These are phyloP conservation scores for Chamaecrista fasciculata DNA, from an alignment of 306 rosid species.

Conservation along the genomic window DNA sequence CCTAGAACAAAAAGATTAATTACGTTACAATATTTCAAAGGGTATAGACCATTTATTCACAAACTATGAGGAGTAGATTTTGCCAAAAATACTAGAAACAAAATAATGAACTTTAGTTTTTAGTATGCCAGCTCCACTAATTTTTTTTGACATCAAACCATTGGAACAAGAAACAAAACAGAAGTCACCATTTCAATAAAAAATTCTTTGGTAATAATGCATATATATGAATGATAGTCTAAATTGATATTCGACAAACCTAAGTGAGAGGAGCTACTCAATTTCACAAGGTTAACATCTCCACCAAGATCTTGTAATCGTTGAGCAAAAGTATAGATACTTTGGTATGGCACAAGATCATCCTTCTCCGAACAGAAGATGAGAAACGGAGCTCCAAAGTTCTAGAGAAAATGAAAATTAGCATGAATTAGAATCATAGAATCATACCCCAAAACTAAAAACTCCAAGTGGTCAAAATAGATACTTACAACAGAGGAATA, in stretches of 20 bases:
- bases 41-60: not conserved
- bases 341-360: slow-evolving; percentile 63
- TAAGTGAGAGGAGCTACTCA: slow-evolving; percentile 9
- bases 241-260: slow-evolving; percentile 12
- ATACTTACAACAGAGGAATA: slow-evolving; percentile 84
- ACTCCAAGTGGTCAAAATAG: slow-evolving; percentile 16
- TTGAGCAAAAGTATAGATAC: slow-evolving; percentile 61
- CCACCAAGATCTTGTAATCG: slow-evolving; percentile 64
- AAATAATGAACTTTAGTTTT: not conserved
- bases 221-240: not conserved
- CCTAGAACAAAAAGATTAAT: slow-evolving; percentile 37
- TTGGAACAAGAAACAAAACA: not conserved
- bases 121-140: not conserved
- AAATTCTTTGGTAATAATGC: not conserved
- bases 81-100: not conserved
- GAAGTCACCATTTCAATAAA: not conserved
- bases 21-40: not conserved
- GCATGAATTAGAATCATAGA: slow-evolving; percentile 3
- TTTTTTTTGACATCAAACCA: not conserved
- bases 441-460: not conserved
- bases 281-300: slow-evolving; percentile 14
- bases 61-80: not conserved
- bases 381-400: slow-evolving; percentile 92
- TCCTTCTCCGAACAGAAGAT: slow-evolving; percentile 84
- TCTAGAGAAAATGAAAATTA: slow-evolving; percentile 43